These are phyloP conservation scores for Fraxinus dipetala DNA, from an alignment of 305 asterid species.

Conservation along the genomic window DNA sequence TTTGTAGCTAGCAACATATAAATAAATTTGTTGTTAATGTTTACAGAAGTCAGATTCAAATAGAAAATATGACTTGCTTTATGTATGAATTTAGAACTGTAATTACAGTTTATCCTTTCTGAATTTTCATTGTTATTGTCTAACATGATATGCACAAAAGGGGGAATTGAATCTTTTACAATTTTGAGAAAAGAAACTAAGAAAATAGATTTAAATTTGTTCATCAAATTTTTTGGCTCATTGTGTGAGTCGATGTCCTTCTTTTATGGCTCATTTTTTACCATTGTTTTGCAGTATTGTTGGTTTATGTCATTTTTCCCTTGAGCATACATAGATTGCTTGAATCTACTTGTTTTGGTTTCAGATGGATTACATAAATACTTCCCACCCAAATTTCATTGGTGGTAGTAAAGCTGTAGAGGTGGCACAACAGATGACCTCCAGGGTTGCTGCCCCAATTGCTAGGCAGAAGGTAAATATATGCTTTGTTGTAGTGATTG, in stretches of 20 bases:
- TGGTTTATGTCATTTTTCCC: neutral
- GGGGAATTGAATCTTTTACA: neutral
- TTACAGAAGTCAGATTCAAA: neutral
- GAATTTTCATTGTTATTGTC: neutral
- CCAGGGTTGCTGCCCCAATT: constrained; percentile 44
- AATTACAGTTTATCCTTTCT: neutral
- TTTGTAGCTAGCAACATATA: neutral
- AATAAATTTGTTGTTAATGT: neutral
- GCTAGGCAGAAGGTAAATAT: constrained; percentile 57
- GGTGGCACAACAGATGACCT: constrained; percentile 69
- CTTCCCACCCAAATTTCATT: constrained; percentile 81
- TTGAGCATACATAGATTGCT: neutral
- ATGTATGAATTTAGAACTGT: neutral
- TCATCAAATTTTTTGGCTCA: neutral
- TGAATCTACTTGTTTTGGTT: neutral
- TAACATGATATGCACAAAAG: neutral
- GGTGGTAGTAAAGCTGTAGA: constrained; percentile 94
- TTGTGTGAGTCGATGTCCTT: neutral
- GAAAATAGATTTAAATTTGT: neutral
- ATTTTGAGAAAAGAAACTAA: neutral
- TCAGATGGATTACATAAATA: constrained; percentile 92
- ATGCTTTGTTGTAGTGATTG: constrained; percentile 11
- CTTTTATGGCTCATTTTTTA: neutral
- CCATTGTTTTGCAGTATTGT: neutral
- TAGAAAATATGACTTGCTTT: neutral